These are phyloP conservation scores for Teunomyces gatunensis DNA, from an alignment of 805 yeast genomes.

Conservation along the genomic window DNA sequence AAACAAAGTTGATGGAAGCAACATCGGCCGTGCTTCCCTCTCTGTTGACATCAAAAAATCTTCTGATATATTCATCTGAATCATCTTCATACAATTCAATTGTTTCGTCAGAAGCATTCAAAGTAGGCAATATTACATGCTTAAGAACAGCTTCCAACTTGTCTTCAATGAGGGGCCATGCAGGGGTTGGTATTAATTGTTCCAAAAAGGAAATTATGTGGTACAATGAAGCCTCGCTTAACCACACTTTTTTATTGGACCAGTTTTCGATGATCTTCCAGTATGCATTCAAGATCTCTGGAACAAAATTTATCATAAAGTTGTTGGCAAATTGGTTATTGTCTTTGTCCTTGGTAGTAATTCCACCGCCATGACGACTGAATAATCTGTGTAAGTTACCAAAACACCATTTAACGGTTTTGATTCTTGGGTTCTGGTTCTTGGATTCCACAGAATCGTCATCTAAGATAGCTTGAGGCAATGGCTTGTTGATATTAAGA, in stretches of 20 bases:
- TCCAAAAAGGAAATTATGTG: slow-evolving; percentile 45
- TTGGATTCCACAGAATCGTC: slow-evolving; percentile 31
- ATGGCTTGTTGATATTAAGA: slow-evolving; percentile 37
- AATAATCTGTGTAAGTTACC: slow-evolving; percentile 41
- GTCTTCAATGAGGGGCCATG: slow-evolving; percentile 34
- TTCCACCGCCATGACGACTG: slow-evolving; percentile 45
- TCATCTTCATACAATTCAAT: slow-evolving; percentile 45
- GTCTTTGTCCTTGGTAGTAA: slow-evolving; percentile 29
- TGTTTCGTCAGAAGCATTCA: slow-evolving; percentile 36
- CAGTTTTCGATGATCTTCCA: slow-evolving; percentile 43
- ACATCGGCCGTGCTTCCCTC: slow-evolving; percentile 49
- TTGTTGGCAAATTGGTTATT: slow-evolving; percentile 25
- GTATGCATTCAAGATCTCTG: slow-evolving; percentile 40
- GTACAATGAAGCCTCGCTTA: slow-evolving; percentile 38
- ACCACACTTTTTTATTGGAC: slow-evolving; percentile 39
- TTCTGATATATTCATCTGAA: slow-evolving; percentile 44
- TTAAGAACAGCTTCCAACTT: slow-evolving; percentile 40
- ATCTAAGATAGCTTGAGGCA: slow-evolving; percentile 31
- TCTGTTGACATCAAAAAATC: slow-evolving; percentile 46
- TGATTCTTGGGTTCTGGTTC: slow-evolving; percentile 40
- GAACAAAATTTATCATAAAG: slow-evolving; percentile 39
- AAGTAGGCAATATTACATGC: slow-evolving; percentile 42
- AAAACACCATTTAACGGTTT: slow-evolving; percentile 45
- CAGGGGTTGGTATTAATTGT: slow-evolving; percentile 39
- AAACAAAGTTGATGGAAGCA: slow-evolving; percentile 48